Percentiles rank a stretch among this genome's conserved stretches.
phyloP scores from a whole-genome alignment of 192 early-diverging fungal species.

The Entophlyctis helioformis region DNA sequence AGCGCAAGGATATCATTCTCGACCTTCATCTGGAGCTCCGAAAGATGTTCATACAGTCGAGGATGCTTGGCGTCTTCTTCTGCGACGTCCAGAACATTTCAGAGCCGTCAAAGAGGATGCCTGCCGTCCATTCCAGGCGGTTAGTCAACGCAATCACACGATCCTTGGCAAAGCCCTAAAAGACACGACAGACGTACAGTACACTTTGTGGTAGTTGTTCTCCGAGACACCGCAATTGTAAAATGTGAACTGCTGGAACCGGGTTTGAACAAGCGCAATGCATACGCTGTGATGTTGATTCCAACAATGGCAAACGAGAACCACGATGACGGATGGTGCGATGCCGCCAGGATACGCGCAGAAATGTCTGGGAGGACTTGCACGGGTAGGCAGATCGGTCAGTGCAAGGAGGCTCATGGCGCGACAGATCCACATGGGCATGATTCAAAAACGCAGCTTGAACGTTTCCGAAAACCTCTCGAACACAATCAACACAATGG shows the following conservation, averaged over 20 bases:
- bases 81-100: slow-evolving; percentile 47
- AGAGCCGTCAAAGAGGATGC: slow-evolving; percentile 55
- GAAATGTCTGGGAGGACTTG: slow-evolving; percentile 32
- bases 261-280: slow-evolving; percentile 44
- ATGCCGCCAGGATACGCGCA: slow-evolving; percentile 39
- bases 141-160: not conserved
- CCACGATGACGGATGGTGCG: slow-evolving; percentile 38
- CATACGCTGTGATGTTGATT: slow-evolving; percentile 63
- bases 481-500: too few relatives aligned
- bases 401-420: slow-evolving; percentile 73
- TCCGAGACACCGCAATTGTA: slow-evolving; percentile 42
- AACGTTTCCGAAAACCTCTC: too few relatives aligned
- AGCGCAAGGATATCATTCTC: slow-evolving; percentile 10
- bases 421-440: too few relatives aligned
- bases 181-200: slow-evolving; percentile 40
- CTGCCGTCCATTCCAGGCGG: slow-evolving; percentile 12
- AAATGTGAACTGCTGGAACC: slow-evolving; percentile 52
- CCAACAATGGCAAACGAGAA: slow-evolving; percentile 74
- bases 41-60: slow-evolving; percentile 64
- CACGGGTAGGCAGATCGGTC: slow-evolving; percentile 59
- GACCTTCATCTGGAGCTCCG: slow-evolving; percentile 41
- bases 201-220: slow-evolving; percentile 57
- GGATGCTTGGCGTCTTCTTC: slow-evolving; percentile 38
- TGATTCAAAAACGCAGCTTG: too few relatives aligned
- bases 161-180: too few relatives aligned